phyloP scores from a whole-genome alignment of 2,329 filamentous ascomycete genomes.

The Trichoderma sp. region DNA sequence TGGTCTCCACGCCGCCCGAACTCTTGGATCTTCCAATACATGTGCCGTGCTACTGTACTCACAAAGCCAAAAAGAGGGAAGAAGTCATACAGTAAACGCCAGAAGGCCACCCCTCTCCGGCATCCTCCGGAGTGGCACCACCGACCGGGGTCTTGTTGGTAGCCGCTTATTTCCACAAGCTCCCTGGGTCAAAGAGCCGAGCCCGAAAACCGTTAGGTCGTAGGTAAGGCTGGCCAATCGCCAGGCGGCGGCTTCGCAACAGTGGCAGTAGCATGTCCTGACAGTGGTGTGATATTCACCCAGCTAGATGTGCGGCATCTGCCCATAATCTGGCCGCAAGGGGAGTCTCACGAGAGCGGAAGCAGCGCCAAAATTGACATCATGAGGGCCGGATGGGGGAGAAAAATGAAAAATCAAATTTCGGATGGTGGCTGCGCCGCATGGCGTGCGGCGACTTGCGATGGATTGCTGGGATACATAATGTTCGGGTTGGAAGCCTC shows the following conservation, averaged over 20 bases:
- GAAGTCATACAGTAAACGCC: too few species aligned
- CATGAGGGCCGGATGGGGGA: background rate
- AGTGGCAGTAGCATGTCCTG: constrained; percentile 16
- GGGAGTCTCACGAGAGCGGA: constrained; percentile 4
- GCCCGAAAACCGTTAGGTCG: background rate
- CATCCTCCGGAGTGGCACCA: constrained; percentile 25
- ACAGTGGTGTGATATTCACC: constrained; percentile 25
- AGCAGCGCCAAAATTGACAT: constrained; percentile 13
- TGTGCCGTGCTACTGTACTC: background rate
- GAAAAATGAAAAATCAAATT: background rate
- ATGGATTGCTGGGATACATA: constrained; percentile 18
- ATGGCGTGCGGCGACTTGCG: constrained; percentile 15
- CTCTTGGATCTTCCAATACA: background rate
- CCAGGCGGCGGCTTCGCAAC: background rate
- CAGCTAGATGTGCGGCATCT: constrained; percentile 3
- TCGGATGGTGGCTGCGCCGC: background rate
- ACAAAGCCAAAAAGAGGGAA: background rate
- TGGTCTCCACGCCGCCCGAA: background rate
- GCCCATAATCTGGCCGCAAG: constrained; percentile 10
- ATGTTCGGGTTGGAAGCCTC: constrained; percentile 10
- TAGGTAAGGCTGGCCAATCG: background rate
- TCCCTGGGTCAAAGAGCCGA: background rate
- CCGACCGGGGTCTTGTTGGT: background rate
- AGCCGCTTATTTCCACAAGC: background rate
- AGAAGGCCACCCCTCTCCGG: constrained; percentile 6